Conservation (phyloP, 495 filamentous ascomycete species). For the Sordaria brevicollis region DNA sequence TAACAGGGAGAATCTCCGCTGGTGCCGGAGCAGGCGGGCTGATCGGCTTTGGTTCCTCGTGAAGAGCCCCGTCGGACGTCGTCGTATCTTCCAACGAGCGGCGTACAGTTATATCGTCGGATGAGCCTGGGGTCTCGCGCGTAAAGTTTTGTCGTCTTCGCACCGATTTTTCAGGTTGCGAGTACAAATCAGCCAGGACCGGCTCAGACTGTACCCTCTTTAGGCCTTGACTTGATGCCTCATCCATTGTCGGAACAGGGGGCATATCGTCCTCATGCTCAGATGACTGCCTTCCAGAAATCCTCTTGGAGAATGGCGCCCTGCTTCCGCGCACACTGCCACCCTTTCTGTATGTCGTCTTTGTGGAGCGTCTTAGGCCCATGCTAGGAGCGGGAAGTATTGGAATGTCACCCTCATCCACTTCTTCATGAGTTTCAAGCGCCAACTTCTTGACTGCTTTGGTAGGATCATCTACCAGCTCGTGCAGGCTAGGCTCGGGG, state of each 20-base stretch:
- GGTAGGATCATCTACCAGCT: slow-evolving; percentile 71
- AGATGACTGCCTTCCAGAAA: slow-evolving; percentile 36
- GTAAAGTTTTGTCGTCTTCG: slow-evolving; percentile 34
- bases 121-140: slow-evolving; percentile 12
- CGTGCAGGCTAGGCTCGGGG: slow-evolving; percentile 58
- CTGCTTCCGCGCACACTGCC: slow-evolving; percentile 52
- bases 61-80: slow-evolving; percentile 1
- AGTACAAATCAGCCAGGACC: slow-evolving; percentile 44
- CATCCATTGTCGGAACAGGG: slow-evolving; percentile 36
- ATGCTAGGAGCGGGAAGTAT: slow-evolving; percentile 74
- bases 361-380: slow-evolving; percentile 77
- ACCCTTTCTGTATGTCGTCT: slow-evolving; percentile 77
- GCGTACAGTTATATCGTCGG: neutral
- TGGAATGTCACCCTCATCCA: slow-evolving; percentile 59
- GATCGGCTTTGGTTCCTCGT: slow-evolving; percentile 10
- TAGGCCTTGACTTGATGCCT: slow-evolving; percentile 44
- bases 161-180: slow-evolving; percentile 35
- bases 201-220: slow-evolving; percentile 71
- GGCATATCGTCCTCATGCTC: slow-evolving; percentile 50
- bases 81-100: neutral
- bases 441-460: slow-evolving; percentile 57
- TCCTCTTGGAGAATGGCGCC: slow-evolving; percentile 62
- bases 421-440: slow-evolving; percentile 26
- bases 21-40: slow-evolving; percentile 11
- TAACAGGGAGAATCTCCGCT: slow-evolving; percentile 12